Conservation (phyloP, 768 basidiomycete genomes). For the Xerocomellus intermedius region DNA sequence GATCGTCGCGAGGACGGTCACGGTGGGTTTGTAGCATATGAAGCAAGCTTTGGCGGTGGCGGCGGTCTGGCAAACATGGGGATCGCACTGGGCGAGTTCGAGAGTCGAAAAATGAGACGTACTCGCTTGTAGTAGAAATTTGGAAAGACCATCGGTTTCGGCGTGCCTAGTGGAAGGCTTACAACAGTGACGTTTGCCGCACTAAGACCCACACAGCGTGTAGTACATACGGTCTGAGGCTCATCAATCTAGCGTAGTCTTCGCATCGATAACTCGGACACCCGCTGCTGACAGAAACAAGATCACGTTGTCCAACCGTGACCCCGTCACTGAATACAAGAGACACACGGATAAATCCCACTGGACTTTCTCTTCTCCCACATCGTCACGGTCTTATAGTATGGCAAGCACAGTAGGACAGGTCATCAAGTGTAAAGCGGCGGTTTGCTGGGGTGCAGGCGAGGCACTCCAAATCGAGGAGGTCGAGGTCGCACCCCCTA, state of each 20-base stretch:
- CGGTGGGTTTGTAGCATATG: constrained; percentile 77
- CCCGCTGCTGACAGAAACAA: not conserved
- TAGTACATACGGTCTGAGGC: not conserved
- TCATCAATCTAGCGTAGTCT: not conserved
- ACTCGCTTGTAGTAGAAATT: constrained; percentile 93
- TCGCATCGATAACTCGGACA: constrained; percentile 10
- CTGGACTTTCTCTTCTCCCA: constrained; percentile 16
- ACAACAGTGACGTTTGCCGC: not conserved
- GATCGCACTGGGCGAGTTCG: not conserved
- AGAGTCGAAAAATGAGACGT: constrained; percentile 29
- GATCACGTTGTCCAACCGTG: not conserved
- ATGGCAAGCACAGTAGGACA: constrained; percentile 81
- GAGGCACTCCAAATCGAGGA: constrained; percentile 85
- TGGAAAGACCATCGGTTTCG: constrained; percentile 57
- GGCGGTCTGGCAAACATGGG: constrained; percentile 50
- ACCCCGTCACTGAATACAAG: not conserved
- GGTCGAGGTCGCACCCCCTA: constrained; percentile 91
- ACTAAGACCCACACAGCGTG: too few species aligned
- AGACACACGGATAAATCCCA: constrained; percentile 3
- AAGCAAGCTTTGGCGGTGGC: constrained; percentile 78
- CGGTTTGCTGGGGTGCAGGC: constrained; percentile 94
- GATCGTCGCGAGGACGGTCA: constrained; percentile 80
- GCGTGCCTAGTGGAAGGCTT: too few species aligned
- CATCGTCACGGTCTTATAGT: constrained; percentile 10
- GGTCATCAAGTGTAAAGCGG: constrained; percentile 83